Percentiles rank a stretch among this genome's conserved stretches.
phyloP scores from a whole-genome alignment of 2,329 filamentous ascomycete species.

The Westerdykella sp. region DNA sequence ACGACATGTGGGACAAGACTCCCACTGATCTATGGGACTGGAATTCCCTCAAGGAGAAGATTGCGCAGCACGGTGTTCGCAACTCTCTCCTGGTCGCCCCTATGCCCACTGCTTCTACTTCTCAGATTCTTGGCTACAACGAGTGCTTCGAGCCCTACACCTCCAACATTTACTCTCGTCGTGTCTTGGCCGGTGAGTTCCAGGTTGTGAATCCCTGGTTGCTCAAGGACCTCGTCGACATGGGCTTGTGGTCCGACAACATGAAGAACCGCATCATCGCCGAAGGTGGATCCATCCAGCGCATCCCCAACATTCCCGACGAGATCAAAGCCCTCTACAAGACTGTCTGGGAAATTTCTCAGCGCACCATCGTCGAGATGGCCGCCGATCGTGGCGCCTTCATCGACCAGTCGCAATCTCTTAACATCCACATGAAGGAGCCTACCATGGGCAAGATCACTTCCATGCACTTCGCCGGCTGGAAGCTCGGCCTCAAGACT shows the following conservation, averaged over 20 bases:
- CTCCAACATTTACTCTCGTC: conserved; percentile 98
- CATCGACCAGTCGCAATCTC: conserved; percentile 97
- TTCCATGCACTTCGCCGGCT: conserved; percentile 97
- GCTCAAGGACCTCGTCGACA: conserved; percentile 94
- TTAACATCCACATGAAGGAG: conserved; percentile 99
- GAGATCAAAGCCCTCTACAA: conserved; percentile 98
- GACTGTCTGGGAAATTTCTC: conserved; percentile 99
- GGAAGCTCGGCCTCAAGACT: conserved; percentile 98
- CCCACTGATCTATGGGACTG: conserved; percentile 97
- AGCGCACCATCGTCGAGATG: conserved; percentile 94
- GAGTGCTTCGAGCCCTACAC: conserved; percentile 99
- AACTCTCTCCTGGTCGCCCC: conserved; percentile 94
- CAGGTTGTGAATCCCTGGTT: conserved; percentile 97
- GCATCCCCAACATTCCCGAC: conserved; percentile 90
- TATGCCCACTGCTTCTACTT: conserved; percentile 96
- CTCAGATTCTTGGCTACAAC: conserved; percentile 97
- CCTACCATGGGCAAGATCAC: conserved; percentile 99
- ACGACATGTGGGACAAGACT: conserved; percentile 96
- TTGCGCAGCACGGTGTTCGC: conserved; percentile 86
- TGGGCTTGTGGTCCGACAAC: conserved; percentile 96
- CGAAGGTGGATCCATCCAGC: conserved; percentile 90
- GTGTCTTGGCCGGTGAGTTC: conserved; percentile 96
- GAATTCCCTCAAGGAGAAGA: conserved; percentile 79
- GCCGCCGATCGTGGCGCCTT: conserved; percentile 96
- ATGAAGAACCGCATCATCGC: conserved; percentile 99